Base-by-base conservation (phyloP, 208 protist genomes). In the Porcisia hertigi region DNA sequence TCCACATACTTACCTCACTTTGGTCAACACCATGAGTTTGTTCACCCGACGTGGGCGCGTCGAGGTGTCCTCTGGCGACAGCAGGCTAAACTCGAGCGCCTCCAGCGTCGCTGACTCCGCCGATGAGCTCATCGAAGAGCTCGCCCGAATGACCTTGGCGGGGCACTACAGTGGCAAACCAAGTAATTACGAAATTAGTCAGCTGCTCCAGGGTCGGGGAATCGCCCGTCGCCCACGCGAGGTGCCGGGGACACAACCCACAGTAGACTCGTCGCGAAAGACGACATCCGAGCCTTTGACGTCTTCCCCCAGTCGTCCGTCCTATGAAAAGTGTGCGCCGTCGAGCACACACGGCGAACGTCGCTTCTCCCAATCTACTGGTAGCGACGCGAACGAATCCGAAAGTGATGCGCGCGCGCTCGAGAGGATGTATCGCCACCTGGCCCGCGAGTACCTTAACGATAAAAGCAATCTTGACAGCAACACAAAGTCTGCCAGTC, bases 21-120 rank as follows among this genome's bases (percentile, higher is more conserved):
- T 43, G 25, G 9, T 47, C 47, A 34, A 3, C n/a, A 25, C 6
- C 7, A 93, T 93, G 88, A 93, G 85, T 75, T 77, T 93, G n/a
- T 83, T 86, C 39, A 86, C 82, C 25, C 66, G 84, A 25, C 83
- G 73, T 6, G 64, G 69, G 1, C 64, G 72, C 8, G 70, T 93
- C n/a, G 79, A 81, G 25, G 72, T 93, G 3, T 85, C 84, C 67
- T 77, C 67, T 30, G 75, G 36, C 59, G 82, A 83, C 69, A 82
- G 79, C 67, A 76, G 81, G 55, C 54, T 67, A 41, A 63, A 84
- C 71, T 71, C 76, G 72, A 45, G 66, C 57, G 79, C 74, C 75
- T 81, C 77, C 72, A 80, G 76, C 62, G 63, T 52, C 53, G 63
- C 55, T 49, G 81, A 77, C 52, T 77, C 69, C 30, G 77, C 86